phyloP scores from a whole-genome alignment of 2,329 filamentous ascomycete species.

The Aspergillus fischeri region DNA sequence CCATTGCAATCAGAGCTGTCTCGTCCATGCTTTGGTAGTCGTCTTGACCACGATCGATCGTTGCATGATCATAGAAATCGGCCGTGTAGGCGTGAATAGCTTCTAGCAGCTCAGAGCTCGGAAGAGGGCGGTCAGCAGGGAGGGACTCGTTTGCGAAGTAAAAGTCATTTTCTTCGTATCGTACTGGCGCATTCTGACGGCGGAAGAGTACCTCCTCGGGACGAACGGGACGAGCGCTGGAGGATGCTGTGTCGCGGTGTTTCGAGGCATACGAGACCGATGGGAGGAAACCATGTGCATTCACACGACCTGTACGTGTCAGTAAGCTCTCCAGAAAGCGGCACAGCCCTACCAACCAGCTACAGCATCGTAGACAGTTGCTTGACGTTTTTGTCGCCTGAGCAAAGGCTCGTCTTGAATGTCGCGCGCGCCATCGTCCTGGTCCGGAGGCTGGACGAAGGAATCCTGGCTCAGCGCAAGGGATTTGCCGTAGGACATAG shows the following conservation, averaged over 20 bases:
- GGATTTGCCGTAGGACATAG: conserved; percentile 20
- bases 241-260: conserved; percentile 33
- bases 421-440: conserved; percentile 6
- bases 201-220: conserved; percentile 59
- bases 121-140: conserved; percentile 39
- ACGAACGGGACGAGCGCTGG: conserved; percentile 38
- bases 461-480: conserved; percentile 18
- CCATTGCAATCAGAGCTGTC: conserved; percentile 58
- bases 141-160: conserved; percentile 53
- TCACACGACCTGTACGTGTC: conserved; percentile 43
- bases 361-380: conserved; percentile 56
- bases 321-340: conserved; percentile 3
- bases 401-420: conserved; percentile 6
- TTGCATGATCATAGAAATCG: conserved; percentile 48
- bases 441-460: conserved; percentile 12
- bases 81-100: conserved; percentile 55
- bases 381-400: conserved; percentile 29
- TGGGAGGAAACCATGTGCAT: conserved; percentile 32
- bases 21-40: conserved; percentile 57
- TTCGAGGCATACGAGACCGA: conserved; percentile 20
- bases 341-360: conserved; percentile 40
- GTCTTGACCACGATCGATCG: conserved; percentile 27
- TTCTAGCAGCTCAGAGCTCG: conserved; percentile 54
- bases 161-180: conserved; percentile 51
- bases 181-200: conserved; percentile 45